Percentiles rank a stretch among this genome's conserved stretches.
These are phyloP conservation scores for Penicillium dipodomyicola DNA, from an alignment of 495 filamentous ascomycete species.

Conservation along the genomic window DNA sequence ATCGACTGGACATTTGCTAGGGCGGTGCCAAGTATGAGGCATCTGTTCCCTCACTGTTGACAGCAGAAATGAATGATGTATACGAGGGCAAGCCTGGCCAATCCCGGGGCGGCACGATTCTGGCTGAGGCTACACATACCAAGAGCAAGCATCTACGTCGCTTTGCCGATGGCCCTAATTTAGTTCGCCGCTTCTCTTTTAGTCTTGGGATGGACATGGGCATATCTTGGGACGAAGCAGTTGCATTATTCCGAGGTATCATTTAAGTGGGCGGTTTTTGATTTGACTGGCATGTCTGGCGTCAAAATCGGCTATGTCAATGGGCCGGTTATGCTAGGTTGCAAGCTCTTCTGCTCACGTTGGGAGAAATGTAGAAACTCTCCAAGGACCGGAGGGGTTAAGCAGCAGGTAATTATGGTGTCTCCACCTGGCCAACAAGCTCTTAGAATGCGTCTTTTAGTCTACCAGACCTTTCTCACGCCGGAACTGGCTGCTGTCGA, in stretches of 20 bases:
- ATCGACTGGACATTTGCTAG: slow-evolving; percentile 42
- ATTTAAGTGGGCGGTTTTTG: not conserved
- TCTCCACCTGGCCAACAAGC: too few species aligned
- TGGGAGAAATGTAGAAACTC: not conserved
- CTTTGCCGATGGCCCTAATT: too few species aligned
- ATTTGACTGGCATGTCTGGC: slow-evolving; percentile 12
- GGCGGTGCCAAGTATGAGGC: slow-evolving; percentile 28
- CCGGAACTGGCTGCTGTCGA: too few species aligned
- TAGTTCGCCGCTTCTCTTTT: too few species aligned
- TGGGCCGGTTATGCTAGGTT: slow-evolving; percentile 8
- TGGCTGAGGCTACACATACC: not conserved
- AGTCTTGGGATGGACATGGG: too few species aligned
- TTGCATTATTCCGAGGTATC: too few species aligned
- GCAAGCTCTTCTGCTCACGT: not conserved
- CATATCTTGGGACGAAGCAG: too few species aligned
- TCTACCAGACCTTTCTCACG: too few species aligned
- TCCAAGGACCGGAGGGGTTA: too few species aligned
- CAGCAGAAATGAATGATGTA: slow-evolving; percentile 31
- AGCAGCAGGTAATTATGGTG: too few species aligned
- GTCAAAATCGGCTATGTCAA: slow-evolving; percentile 6
- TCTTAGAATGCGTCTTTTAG: too few species aligned
- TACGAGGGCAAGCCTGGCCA: slow-evolving; percentile 15
- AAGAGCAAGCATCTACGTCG: not conserved
- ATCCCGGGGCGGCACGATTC: not conserved
- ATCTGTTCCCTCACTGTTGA: slow-evolving; percentile 37